Conservation (phyloP, 148 eudicot species). For the Simmondsia chinensis region DNA sequence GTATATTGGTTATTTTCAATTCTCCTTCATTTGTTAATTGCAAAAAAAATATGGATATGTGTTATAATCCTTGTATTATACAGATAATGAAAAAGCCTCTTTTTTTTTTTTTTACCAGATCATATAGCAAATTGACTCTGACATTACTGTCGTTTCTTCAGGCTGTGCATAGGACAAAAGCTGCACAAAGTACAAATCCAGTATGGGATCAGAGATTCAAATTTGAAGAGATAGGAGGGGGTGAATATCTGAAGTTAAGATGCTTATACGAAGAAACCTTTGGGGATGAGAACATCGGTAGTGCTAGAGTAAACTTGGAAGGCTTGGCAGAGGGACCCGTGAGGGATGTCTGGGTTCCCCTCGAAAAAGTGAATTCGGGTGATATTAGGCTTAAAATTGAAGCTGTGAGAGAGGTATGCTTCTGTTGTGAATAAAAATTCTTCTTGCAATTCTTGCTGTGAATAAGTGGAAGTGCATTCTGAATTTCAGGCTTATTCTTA, state of each 20-base stretch:
- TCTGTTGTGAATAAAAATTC: not conserved
- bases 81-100: too few species aligned
- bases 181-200: constrained; percentile 43
- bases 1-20: too few species aligned
- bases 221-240: constrained; percentile 86
- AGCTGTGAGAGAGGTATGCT: constrained; percentile 50
- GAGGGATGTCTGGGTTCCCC: constrained; percentile 78
- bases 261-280: constrained; percentile 74
- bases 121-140: not conserved
- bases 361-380: constrained; percentile 86
- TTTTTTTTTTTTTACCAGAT: too few species aligned
- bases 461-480: too few species aligned
- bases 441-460: too few species aligned
- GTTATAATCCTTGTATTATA: too few species aligned
- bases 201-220: constrained; percentile 87
- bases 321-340: constrained; percentile 63
- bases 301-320: constrained; percentile 84
- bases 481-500: too few species aligned
- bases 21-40: too few species aligned
- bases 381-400: constrained; percentile 77
- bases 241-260: constrained; percentile 80
- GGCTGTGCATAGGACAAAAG: constrained; percentile 53
- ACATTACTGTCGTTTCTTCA: constrained; percentile 17
- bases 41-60: too few species aligned
- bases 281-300: constrained; percentile 80